Conservation (phyloP, 768 basidiomycete genomes). For the Naganishia antarctica region DNA sequence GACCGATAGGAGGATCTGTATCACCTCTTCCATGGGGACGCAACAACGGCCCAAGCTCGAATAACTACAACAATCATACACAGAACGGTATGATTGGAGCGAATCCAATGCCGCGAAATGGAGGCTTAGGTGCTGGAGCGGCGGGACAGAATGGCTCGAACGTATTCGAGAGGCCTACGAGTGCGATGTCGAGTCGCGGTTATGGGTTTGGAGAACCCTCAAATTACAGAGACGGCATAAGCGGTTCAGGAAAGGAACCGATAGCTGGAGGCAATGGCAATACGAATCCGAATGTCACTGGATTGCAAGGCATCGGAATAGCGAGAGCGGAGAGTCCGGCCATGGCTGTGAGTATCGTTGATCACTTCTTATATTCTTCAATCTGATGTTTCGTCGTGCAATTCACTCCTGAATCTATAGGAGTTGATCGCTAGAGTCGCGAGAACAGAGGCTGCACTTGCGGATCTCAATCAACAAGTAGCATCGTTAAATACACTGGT, state of each 20-base stretch:
- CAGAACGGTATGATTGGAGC: neutral
- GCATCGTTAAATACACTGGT: constrained; percentile 25
- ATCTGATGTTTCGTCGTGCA: too few relatives aligned
- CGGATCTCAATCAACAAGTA: constrained; percentile 24
- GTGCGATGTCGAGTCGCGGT: constrained; percentile 7
- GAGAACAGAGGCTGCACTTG: constrained; percentile 23
- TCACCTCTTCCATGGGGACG: constrained; percentile 10
- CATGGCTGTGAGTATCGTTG: constrained; percentile 13
- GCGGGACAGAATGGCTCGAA: neutral
- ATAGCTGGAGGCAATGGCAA: neutral
- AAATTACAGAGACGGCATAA: neutral
- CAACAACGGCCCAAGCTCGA: neutral
- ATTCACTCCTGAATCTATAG: too few relatives aligned
- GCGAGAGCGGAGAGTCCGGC: constrained; percentile 19
- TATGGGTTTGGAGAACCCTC: neutral
- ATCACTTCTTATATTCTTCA: too few relatives aligned
- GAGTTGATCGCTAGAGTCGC: constrained; percentile 25
- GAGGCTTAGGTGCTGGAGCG: neutral
- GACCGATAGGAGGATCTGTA: neutral
- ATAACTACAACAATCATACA: neutral
- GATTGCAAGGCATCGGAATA: constrained; percentile 6
- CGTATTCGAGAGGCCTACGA: constrained; percentile 4
- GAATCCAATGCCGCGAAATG: neutral
- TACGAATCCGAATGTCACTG: neutral
- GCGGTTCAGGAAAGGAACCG: neutral